A percentile compares a stretch with the other conserved stretches of the same genome.
phyloP scores from a whole-genome alignment of 1,139 yeast genomes.

The Yarrowia galli region DNA sequence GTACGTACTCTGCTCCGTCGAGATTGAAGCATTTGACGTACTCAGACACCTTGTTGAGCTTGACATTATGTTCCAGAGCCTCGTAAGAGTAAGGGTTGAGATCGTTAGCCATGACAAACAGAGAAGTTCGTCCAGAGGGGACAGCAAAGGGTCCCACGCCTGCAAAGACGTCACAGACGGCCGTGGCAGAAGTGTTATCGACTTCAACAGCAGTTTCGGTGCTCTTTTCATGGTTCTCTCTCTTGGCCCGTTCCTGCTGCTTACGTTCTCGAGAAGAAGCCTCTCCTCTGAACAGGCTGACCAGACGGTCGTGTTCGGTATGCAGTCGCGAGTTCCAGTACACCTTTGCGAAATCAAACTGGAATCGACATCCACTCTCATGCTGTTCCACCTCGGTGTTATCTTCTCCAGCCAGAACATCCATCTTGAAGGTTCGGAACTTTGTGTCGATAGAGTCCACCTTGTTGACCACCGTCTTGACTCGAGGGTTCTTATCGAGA shows the following conservation, averaged over 20 bases:
- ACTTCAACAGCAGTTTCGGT: neutral
- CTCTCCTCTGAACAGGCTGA: conserved; percentile 58
- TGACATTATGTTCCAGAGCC: conserved; percentile 70
- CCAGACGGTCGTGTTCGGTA: conserved; percentile 89
- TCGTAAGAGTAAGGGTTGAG: conserved; percentile 85
- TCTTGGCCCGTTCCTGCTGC: conserved; percentile 15
- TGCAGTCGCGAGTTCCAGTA: conserved; percentile 97
- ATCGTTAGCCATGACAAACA: conserved; percentile 88
- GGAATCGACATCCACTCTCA: conserved; percentile 86
- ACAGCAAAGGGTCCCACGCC: conserved; percentile 99
- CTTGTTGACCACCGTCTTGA: conserved; percentile 94
- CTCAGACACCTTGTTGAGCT: conserved; percentile 64
- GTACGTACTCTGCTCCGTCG: conserved; percentile 86
- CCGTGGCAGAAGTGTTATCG: conserved; percentile 57
- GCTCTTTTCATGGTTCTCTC: conserved; percentile 30
- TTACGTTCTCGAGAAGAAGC: conserved; percentile 34
- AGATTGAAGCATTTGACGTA: conserved; percentile 71
- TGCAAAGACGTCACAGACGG: conserved; percentile 94
- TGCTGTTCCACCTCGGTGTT: conserved; percentile 82
- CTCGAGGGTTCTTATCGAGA: conserved; percentile 79
- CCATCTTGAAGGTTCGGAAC: conserved; percentile 93
- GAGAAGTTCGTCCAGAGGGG: conserved; percentile 89
- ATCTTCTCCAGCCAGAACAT: conserved; percentile 79
- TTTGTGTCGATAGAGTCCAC: conserved; percentile 84
- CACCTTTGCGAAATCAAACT: conserved; percentile 88